Evolutionary conservation across 2,329 filamentous ascomycete species (phyloP).

Genomic region (Aspergillus ruber): DNA sequence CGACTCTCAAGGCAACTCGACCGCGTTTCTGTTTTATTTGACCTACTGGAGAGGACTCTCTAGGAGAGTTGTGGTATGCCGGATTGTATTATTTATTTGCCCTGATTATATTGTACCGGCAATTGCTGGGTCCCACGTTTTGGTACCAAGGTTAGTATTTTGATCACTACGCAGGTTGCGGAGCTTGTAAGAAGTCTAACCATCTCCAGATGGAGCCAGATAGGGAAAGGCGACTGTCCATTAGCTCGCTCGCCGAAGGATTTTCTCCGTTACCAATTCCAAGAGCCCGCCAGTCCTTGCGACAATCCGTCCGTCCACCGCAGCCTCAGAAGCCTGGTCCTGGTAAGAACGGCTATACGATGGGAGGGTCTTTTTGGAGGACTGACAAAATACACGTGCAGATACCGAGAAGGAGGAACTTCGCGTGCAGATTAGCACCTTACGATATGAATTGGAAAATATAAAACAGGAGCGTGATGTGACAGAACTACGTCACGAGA

Average conservation of each 20-base stretch:
- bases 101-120: not conserved
- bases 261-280: constrained; percentile 37
- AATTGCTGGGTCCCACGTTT: not conserved
- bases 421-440: constrained; percentile 79
- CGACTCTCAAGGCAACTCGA: not conserved
- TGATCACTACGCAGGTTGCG: not conserved
- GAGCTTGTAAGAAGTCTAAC: constrained; percentile 5
- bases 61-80: constrained; percentile 1
- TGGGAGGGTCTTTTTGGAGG: not conserved
- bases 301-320: constrained; percentile 30
- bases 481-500: constrained; percentile 67
- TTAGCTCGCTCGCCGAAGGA: constrained; percentile 54
- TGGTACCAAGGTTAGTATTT: not conserved
- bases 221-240: constrained; percentile 49
- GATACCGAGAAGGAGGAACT: constrained; percentile 63
- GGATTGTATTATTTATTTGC: constrained; percentile 3
- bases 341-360: constrained; percentile 20
- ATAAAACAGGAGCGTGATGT: constrained; percentile 84
- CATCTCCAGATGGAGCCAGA: constrained; percentile 28
- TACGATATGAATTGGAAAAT: constrained; percentile 82
- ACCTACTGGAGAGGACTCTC: not conserved
- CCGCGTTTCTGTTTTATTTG: not conserved
- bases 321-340: constrained; percentile 36
- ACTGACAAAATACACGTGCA: constrained; percentile 7
- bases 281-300: constrained; percentile 27